Percentiles rank a stretch among this genome's conserved stretches.
Evolutionary conservation across 306 rosid genomes (phyloP).

Genomic region (Castanospermum australe): DNA sequence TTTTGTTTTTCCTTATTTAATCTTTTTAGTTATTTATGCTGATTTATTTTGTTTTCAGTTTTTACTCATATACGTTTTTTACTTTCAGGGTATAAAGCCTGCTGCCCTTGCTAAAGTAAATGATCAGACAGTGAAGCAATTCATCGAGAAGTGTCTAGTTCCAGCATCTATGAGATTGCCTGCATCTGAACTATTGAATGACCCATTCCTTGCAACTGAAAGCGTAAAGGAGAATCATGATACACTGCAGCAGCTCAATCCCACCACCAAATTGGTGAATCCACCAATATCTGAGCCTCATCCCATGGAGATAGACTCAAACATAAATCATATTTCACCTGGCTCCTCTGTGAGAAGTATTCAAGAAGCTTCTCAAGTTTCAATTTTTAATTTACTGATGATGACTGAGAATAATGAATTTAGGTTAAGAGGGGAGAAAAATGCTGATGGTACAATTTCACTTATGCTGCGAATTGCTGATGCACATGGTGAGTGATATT

Average conservation of each 20-base stretch:
- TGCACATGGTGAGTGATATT: constrained; percentile 54
- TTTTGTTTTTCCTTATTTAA: neutral
- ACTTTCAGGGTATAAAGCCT: constrained; percentile 81
- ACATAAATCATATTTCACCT: constrained; percentile 41
- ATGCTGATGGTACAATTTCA: constrained; percentile 45
- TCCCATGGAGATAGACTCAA: constrained; percentile 66
- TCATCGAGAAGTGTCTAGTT: constrained; percentile 87
- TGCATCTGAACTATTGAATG: constrained; percentile 77
- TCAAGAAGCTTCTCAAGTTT: constrained; percentile 39
- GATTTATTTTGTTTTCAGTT: neutral
- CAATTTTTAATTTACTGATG: constrained; percentile 44
- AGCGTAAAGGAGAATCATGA: constrained; percentile 34
- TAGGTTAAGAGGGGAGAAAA: constrained; percentile 63
- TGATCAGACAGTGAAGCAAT: constrained; percentile 67
- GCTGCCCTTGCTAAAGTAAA: constrained; percentile 72
- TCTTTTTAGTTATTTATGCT: neutral
- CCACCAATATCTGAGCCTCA: constrained; percentile 40
- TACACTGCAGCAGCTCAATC: constrained; percentile 22
- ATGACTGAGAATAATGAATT: constrained; percentile 51
- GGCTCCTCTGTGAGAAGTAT: constrained; percentile 32
- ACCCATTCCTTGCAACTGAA: constrained; percentile 75
- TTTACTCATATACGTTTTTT: neutral
- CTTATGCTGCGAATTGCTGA: constrained; percentile 60
- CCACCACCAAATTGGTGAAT: constrained; percentile 26
- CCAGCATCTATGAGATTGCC: constrained; percentile 70